A percentile compares a stretch with the other conserved stretches of the same genome.
These are phyloP conservation scores for Rhododendron mucronatum DNA, from an alignment of 148 eudicot genomes.

Conservation along the genomic window DNA sequence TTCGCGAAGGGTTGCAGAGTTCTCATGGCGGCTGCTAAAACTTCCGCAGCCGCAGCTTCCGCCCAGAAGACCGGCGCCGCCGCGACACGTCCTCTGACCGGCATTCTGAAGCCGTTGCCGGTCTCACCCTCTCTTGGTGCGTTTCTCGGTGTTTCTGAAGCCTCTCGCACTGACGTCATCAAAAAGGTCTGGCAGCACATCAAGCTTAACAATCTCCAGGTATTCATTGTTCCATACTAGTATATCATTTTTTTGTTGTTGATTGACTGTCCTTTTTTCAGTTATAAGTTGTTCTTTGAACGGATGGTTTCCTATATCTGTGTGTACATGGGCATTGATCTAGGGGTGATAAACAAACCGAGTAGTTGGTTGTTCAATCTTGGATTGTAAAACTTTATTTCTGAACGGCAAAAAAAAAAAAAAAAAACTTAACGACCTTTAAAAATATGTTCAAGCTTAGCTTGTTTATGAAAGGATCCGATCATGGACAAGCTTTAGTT, in stretches of 20 bases:
- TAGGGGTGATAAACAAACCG: too few relatives aligned
- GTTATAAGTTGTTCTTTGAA: background rate
- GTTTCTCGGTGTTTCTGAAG: conserved; percentile 42
- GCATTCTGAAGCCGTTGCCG: conserved; percentile 31
- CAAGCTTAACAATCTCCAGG: conserved; percentile 54
- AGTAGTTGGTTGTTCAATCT: too few relatives aligned
- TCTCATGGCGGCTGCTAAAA: conserved; percentile 32
- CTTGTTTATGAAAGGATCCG: too few relatives aligned
- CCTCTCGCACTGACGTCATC: conserved; percentile 42
- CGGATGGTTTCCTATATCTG: background rate
- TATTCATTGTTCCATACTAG: background rate
- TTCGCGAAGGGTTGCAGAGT: conserved; percentile 31
- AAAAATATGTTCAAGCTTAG: too few relatives aligned
- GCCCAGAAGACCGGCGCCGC: conserved; percentile 9
- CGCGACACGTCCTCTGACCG: conserved; percentile 5
- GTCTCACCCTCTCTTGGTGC: conserved; percentile 41
- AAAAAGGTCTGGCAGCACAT: conserved; percentile 55
- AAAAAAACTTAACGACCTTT: too few relatives aligned
- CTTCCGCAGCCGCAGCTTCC: conserved; percentile 9
- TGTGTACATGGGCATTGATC: background rate
- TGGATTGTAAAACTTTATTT: too few relatives aligned
- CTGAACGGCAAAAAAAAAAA: too few relatives aligned
- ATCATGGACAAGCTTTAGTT: too few relatives aligned
- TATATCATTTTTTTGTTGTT: background rate
- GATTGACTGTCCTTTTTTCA: background rate